A percentile compares a stretch with the other conserved stretches of the same genome.
Conservation (phyloP, 345 rosid genomes). For the Moricandia moricandioides region DNA sequence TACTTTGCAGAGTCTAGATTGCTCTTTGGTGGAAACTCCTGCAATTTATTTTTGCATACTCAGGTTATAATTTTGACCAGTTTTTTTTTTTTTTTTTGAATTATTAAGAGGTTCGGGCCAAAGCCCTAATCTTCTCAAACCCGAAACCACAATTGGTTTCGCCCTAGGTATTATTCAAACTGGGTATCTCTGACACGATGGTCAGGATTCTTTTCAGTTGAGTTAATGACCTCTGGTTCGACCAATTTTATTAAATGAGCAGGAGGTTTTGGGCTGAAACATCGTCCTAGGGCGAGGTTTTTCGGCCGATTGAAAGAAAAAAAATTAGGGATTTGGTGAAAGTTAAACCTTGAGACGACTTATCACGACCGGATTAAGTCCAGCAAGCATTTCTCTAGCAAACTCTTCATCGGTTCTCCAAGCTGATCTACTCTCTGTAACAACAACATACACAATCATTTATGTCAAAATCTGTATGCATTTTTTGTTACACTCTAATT, state of each 20-base stretch:
- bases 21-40: constrained; percentile 83
- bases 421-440: constrained; percentile 45
- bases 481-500: not conserved
- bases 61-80: not conserved
- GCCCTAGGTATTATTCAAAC: no score
- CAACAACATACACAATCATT: not conserved
- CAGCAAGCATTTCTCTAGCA: constrained; percentile 82
- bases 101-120: no score
- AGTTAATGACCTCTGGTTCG: no score
- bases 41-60: constrained; percentile 15
- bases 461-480: not conserved
- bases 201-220: no score
- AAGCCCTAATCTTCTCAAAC: no score
- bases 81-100: no score
- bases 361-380: constrained; percentile 71
- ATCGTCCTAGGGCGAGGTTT: no score
- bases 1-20: constrained; percentile 51
- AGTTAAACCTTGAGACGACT: constrained; percentile 38
- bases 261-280: no score
- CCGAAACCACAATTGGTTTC: no score
- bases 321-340: not conserved
- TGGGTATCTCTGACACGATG: no score
- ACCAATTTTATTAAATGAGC: not conserved
- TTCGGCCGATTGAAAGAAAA: not conserved
- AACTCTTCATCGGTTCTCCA: constrained; percentile 86